Evolutionary conservation across 2,329 filamentous ascomycete species (phyloP).

Genomic region (Bretziella fagacearum): DNA sequence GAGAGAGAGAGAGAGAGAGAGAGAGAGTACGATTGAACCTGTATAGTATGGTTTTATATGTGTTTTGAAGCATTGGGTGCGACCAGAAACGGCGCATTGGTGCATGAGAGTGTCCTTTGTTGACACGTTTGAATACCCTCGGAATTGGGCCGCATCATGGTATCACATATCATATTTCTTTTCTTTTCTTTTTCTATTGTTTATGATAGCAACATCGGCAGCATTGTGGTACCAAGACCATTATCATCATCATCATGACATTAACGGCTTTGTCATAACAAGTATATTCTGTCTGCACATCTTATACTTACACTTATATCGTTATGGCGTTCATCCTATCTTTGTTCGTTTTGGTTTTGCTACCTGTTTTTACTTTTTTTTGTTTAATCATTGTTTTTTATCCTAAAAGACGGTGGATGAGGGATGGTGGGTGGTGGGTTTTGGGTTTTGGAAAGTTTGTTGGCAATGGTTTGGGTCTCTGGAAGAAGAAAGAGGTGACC

Average conservation of each 20-base stretch:
- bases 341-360: not conserved
- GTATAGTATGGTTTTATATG: conserved; percentile 1
- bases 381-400: not conserved
- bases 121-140: not conserved
- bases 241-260: too few relatives aligned
- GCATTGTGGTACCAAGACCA: too few relatives aligned
- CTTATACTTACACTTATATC: too few relatives aligned
- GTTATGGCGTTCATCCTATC: not conserved
- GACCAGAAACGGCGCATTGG: not conserved
- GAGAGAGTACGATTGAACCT: not conserved
- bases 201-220: too few relatives aligned
- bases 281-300: too few relatives aligned
- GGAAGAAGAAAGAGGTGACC: too few relatives aligned
- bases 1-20: too few relatives aligned
- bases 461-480: too few relatives aligned
- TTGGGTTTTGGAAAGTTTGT: too few relatives aligned
- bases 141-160: not conserved
- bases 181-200: not conserved
- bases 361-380: not conserved
- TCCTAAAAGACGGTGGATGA: too few relatives aligned
- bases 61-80: not conserved
- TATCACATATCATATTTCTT: not conserved
- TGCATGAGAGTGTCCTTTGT: not conserved
- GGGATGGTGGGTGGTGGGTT: too few relatives aligned
- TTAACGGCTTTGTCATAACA: too few relatives aligned